phyloP scores from a whole-genome alignment of 228 moss, liverwort and hornwort species.

The Sphagnum magellanicum region DNA sequence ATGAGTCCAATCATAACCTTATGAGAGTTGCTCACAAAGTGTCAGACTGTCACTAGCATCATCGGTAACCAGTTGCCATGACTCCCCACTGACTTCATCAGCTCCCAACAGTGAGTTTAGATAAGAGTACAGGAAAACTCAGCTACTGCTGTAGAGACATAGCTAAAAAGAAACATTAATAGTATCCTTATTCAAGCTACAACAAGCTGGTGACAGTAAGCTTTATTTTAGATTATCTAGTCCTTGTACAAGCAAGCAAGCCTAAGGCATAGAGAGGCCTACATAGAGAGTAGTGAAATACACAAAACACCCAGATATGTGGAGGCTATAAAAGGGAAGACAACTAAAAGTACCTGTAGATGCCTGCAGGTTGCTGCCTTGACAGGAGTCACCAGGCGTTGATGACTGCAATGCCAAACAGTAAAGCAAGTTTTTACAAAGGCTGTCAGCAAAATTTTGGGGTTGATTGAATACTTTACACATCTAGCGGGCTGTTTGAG shows the following conservation, averaged over 20 bases:
- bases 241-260: not conserved
- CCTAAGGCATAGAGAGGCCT: not conserved
- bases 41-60: no score
- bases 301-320: not conserved
- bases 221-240: not conserved
- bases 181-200: not conserved
- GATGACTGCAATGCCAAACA: constrained; percentile 36
- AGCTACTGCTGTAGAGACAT: no score
- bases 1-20: no score
- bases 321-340: constrained; percentile 1
- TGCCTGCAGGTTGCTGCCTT: constrained; percentile 76
- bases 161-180: not conserved
- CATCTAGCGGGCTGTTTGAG: not conserved
- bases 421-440: not conserved
- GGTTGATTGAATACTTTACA: not conserved
- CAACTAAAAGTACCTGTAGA: constrained; percentile 51
- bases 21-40: no score
- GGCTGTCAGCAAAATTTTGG: not conserved
- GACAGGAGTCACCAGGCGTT: constrained; percentile 69
- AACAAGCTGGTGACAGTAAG: not conserved
- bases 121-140: no score
- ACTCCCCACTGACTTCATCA: no score
- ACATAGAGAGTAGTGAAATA: no score
- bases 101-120: no score
- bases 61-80: no score